Evolutionary conservation across 495 filamentous ascomycete genomes (phyloP), one percentile per base, ranked within the genome.

Genomic region (Penicillium alfredii): DNA sequence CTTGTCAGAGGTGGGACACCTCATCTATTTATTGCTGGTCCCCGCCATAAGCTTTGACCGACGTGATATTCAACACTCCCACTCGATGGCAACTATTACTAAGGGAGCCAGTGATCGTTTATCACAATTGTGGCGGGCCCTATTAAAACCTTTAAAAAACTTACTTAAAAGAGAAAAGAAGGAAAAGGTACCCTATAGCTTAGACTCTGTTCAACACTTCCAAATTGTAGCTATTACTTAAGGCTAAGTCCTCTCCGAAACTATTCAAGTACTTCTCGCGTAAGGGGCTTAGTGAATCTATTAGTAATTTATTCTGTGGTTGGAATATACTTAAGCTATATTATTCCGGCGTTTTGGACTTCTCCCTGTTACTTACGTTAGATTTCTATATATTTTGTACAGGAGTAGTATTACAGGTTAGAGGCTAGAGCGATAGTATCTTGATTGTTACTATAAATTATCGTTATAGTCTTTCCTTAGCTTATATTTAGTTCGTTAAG

Each of bases 321-420:
- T 31, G 43, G 43, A 20, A 55, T 25, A 26, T 55, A 57, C 11
- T 45, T 43, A 15, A 57, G 30, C 18, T 55, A 19, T 33, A 59
- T 35, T 28, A 25, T 33, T 25, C 30, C 34, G 15, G 3, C 4
- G 13, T 38, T 30, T 42, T 58, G 38, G 29, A 43, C 43, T 31
- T 56, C 52, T 45, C 53, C 42, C 37, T 56, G 35, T 43, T 42
- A 55, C 35, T 53, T 55, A 20, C 45, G 39, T 42, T 56, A 33
- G 33, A 44, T 59, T 13, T 57, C 45, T 14, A 63, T 61, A 33
- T 61, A 50, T 33, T 63, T 63, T 3, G 42, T 59, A 7, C 49
- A 35, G 11, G 37, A 35, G 19, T 62, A 46, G 23, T 51, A 58
- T 40, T 57, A 29, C 4, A 52, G 56, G 40, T 66, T 61, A 21